A percentile compares a stretch with the other conserved stretches of the same genome.
Evolutionary conservation across 78 protist species (phyloP).

Genomic region (Dictyostelium purpureum): DNA sequence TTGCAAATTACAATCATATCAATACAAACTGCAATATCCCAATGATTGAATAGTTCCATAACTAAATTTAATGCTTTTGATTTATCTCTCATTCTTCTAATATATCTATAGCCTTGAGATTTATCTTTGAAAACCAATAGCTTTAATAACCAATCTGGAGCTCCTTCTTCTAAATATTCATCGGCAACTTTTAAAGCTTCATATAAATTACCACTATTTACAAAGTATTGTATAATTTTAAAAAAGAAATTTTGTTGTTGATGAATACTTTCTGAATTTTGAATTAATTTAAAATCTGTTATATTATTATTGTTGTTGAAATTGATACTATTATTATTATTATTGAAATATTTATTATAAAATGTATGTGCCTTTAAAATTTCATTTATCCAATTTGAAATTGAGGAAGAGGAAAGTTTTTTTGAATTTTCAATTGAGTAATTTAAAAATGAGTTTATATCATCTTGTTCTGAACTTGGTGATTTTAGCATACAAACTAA

Average conservation of each 20-base stretch:
- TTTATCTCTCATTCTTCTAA: slow-evolving; percentile 61
- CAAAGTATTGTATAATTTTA: slow-evolving; percentile 54
- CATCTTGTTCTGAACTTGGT: neutral
- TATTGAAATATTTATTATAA: slow-evolving; percentile 30
- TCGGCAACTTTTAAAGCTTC: slow-evolving; percentile 73
- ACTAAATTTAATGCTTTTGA: slow-evolving; percentile 26
- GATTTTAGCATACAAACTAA: slow-evolving; percentile 61
- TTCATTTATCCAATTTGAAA: slow-evolving; percentile 67
- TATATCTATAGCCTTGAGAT: slow-evolving; percentile 31
- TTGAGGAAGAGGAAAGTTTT: neutral
- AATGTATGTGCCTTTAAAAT: slow-evolving; percentile 43
- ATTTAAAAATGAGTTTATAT: slow-evolving; percentile 31
- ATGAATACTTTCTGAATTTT: slow-evolving; percentile 51
- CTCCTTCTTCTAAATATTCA: slow-evolving; percentile 72
- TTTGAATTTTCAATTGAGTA: slow-evolving; percentile 17
- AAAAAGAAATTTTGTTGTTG: slow-evolving; percentile 74
- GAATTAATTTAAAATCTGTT: slow-evolving; percentile 5
- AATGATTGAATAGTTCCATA: slow-evolving; percentile 30
- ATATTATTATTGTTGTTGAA: neutral
- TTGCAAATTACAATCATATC: slow-evolving; percentile 56
- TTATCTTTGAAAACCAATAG: slow-evolving; percentile 54
- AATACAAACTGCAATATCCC: slow-evolving; percentile 49
- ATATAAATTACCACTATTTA: neutral
- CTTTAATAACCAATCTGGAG: slow-evolving; percentile 73
- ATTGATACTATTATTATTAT: neutral